Percentiles rank a stretch among this genome's conserved stretches.
phyloP scores from a whole-genome alignment of 768 basidiomycete species.

The Leucosporidium yakuticum region DNA sequence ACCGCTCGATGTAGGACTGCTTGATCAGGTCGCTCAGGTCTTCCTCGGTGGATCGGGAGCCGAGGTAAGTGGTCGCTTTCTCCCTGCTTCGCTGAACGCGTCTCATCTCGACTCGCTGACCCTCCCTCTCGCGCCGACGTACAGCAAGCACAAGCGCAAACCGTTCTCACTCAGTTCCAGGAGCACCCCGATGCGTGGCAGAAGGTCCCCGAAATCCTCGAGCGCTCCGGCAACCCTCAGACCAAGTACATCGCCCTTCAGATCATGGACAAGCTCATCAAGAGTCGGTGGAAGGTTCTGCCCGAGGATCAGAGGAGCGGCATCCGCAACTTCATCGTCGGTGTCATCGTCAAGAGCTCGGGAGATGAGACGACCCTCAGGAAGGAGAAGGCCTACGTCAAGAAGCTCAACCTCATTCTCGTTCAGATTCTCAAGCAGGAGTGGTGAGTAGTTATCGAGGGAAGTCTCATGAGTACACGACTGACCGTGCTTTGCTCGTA shows the following conservation, averaged over 20 bases:
- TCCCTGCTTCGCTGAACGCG: background rate
- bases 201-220: slow-evolving; percentile 87
- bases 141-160: slow-evolving; percentile 93
- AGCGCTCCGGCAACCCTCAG: slow-evolving; percentile 73
- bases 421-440: slow-evolving; percentile 99
- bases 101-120: background rate
- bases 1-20: slow-evolving; percentile 84
- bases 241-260: slow-evolving; percentile 90
- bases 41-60: slow-evolving; percentile 79
- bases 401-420: slow-evolving; percentile 92
- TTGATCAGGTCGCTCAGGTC: slow-evolving; percentile 89
- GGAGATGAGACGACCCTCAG: slow-evolving; percentile 74
- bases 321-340: slow-evolving; percentile 94
- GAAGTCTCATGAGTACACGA: no score
- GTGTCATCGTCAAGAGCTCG: slow-evolving; percentile 74
- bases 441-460: slow-evolving; percentile 51
- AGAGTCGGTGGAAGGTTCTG: slow-evolving; percentile 89
- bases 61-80: slow-evolving; percentile 55
- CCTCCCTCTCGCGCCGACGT: background rate
- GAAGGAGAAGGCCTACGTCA: slow-evolving; percentile 87
- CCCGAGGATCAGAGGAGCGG: slow-evolving; percentile 90
- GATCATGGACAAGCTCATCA: slow-evolving; percentile 91
- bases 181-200: slow-evolving; percentile 97
- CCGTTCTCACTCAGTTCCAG: slow-evolving; percentile 89
- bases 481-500: background rate